A percentile compares a stretch with the other conserved stretches of the same genome.
These are phyloP conservation scores for Ophiostoma piceae DNA, from an alignment of 2,329 filamentous ascomycete species.

Conservation along the genomic window DNA sequence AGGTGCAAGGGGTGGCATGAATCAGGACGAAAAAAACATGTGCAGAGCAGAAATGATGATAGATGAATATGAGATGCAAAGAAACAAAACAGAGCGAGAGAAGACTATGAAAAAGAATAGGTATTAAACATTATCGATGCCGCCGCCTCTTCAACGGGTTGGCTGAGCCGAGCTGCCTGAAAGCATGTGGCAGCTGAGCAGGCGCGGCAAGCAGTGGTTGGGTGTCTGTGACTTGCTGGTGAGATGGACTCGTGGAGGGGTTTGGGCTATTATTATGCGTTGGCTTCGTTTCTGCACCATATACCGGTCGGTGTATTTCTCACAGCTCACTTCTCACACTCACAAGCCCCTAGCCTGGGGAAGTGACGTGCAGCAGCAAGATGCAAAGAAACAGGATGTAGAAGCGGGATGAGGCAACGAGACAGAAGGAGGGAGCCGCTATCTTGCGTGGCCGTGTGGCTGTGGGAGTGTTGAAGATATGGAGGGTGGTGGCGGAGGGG, in stretches of 20 bases:
- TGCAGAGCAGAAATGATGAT: too few species aligned
- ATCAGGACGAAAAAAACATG: neutral
- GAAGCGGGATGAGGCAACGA: neutral
- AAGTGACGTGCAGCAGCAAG: neutral
- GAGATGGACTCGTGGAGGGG: neutral
- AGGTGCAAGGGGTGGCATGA: neutral
- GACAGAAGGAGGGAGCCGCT: neutral
- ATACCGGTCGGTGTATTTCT: neutral
- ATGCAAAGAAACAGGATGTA: neutral
- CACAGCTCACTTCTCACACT: neutral
- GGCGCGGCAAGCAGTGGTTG: neutral
- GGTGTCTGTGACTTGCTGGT: conserved; percentile 7
- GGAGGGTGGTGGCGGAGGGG: neutral
- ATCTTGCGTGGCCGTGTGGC: conserved; percentile 11
- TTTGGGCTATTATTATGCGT: neutral
- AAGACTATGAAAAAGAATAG: neutral
- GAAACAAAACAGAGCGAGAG: neutral
- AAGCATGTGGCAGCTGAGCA: neutral
- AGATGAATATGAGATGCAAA: neutral
- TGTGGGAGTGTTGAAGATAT: neutral
- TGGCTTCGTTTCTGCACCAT: conserved; percentile 6
- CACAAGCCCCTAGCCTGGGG: neutral
- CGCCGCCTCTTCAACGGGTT: neutral
- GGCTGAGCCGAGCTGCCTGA: neutral
- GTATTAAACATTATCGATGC: neutral